Conservation (phyloP, 169 alveolate species). For the Perkinsus olseni region DNA sequence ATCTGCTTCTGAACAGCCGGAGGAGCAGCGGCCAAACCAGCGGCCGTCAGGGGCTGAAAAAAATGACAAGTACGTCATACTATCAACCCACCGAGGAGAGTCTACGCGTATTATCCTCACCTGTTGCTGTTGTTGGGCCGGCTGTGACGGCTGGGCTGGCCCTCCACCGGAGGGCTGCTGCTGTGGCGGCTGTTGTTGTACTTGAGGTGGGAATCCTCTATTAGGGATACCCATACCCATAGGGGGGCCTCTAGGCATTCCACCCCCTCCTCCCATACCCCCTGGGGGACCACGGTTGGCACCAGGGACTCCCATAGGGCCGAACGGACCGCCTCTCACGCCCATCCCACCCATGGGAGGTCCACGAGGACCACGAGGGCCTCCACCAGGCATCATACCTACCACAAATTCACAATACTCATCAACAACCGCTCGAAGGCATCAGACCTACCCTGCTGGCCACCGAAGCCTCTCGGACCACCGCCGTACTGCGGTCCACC, state of each 20-base stretch:
- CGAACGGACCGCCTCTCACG: not conserved
- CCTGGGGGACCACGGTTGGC: not conserved
- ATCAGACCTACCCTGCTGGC: not conserved
- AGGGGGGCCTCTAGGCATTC: not conserved
- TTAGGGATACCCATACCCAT: not conserved
- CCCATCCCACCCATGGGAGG: not conserved
- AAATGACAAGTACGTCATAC: not conserved
- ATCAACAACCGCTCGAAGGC: not conserved
- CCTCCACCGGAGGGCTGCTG: not conserved
- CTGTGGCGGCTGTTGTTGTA: not conserved
- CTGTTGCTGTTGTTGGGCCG: not conserved
- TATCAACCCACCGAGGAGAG: too few species aligned
- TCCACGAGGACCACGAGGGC: not conserved
- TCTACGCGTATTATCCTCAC: not conserved
- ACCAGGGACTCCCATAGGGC: not conserved
- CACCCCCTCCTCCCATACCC: not conserved
- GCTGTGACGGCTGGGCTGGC: not conserved
- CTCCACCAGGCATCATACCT: not conserved
- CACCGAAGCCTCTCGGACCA: not conserved
- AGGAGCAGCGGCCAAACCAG: constrained; percentile 57
- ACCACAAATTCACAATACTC: not conserved
- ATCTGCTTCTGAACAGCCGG: constrained; percentile 83
- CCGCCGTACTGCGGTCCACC: not conserved
- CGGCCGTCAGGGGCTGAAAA: not conserved
- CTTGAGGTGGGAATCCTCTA: not conserved